These are phyloP conservation scores for Sugiyamaella smithiae DNA, from an alignment of 805 yeast genomes.

Conservation along the genomic window DNA sequence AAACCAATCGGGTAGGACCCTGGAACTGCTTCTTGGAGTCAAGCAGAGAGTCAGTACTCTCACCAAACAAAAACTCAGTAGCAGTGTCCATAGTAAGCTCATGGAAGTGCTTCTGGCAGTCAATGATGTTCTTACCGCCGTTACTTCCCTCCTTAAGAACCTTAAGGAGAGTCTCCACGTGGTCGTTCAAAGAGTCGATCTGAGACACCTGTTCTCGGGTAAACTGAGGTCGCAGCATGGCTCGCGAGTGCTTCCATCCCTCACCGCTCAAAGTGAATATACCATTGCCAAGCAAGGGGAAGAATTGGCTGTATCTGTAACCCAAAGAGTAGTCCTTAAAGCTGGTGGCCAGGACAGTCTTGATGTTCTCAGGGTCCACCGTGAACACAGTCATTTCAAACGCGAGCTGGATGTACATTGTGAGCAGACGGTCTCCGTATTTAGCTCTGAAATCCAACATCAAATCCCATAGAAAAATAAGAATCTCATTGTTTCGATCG, in stretches of 20 bases:
- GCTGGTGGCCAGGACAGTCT: slow-evolving; percentile 34
- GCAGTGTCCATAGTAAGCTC: slow-evolving; percentile 34
- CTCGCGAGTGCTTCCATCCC: slow-evolving; percentile 39
- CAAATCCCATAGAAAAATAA: not conserved
- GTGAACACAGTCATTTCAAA: slow-evolving; percentile 20
- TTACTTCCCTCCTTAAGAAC: not conserved
- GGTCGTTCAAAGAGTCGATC: slow-evolving; percentile 27
- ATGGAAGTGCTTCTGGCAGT: slow-evolving; percentile 31
- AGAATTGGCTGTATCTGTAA: slow-evolving; percentile 27
- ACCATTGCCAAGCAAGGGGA: slow-evolving; percentile 35
- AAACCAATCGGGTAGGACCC: slow-evolving; percentile 15
- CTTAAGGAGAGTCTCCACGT: slow-evolving; percentile 26
- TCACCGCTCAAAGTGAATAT: slow-evolving; percentile 37
- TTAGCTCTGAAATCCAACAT: not conserved
- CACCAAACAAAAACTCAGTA: slow-evolving; percentile 36
- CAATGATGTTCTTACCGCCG: slow-evolving; percentile 18
- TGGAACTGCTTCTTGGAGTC: slow-evolving; percentile 12
- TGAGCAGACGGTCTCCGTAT: not conserved
- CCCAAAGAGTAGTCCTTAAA: slow-evolving; percentile 36
- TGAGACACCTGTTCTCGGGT: slow-evolving; percentile 34
- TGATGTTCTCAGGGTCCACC: slow-evolving; percentile 35
- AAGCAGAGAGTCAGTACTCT: slow-evolving; percentile 28
- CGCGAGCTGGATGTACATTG: not conserved
- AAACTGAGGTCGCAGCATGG: slow-evolving; percentile 39
- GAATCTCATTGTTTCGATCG: not conserved